Base-by-base conservation (phyloP, 1,284 basidiomycete genomes). In the Mycosarcoma mackinlayi region DNA sequence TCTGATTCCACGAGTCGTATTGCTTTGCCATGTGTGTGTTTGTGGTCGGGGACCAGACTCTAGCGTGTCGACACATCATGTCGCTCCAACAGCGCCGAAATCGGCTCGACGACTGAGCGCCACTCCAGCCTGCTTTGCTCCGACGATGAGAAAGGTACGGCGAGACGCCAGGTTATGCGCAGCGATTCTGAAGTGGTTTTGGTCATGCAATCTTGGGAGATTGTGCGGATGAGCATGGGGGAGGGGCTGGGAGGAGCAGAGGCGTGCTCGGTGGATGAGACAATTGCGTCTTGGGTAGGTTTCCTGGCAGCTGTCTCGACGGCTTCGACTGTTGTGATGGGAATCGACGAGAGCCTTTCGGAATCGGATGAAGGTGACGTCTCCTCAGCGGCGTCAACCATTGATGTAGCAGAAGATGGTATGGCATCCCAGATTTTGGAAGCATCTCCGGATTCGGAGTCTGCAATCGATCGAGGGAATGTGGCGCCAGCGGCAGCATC, bases 181-280 rank as follows among this genome's bases (percentile, higher is more conserved):
- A 60, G 39, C 11, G 63, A 60, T 42, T 66, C 57, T 16, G 48
- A 30, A 23, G 57, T 66, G 27, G 27, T 21, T 21, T 55, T 35
- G 13, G 63, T 66, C 16, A 45, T 33, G 11, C 59, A 25, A 13
- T 66, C 63, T 28, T 66, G 57, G 11, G 63, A 60, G 48, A 55
- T 66, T 27, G 55, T 52, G 24, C 63, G 63, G 19, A 66, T 27
- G 34, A 66, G 63, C 4, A 31, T 19, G 3, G 38, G 63, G 10
- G 46, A 45, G 7, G 18, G 25, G n/a, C 21, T 31, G 11, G 34
- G 7, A 14, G 34, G 9, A 9, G 47, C 9, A 19, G 25, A 6
- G 18, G 23, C 16, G 21, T 4, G 38, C 9, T 40, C n/a, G 28
- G 30, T 33, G 3, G 19, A 18, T 13, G 9, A 28, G 30, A 14